Conservation (phyloP, 345 rosid species). For the Sisymbrium altissimum region DNA sequence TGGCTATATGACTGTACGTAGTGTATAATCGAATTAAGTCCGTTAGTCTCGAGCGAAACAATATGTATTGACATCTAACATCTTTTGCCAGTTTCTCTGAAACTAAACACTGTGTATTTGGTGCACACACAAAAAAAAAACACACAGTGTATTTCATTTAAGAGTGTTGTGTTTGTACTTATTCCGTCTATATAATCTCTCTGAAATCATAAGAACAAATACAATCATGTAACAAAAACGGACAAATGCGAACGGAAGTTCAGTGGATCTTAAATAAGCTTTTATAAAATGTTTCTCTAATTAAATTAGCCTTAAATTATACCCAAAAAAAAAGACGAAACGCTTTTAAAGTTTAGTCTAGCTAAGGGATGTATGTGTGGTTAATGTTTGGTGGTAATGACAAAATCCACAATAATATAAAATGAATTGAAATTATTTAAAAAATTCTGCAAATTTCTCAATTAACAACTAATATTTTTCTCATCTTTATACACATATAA, state of each 20-base stretch:
- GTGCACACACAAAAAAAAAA: too few relatives aligned
- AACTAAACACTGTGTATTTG: too few relatives aligned
- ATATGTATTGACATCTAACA: too few relatives aligned
- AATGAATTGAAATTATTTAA: background rate
- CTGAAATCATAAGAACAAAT: background rate
- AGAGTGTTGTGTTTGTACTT: background rate
- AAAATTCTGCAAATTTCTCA: background rate
- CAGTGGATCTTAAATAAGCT: background rate
- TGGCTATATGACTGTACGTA: background rate
- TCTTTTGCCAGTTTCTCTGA: too few relatives aligned
- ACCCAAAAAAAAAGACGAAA: background rate
- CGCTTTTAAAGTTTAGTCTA: background rate
- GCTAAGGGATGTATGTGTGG: slow-evolving; percentile 3
- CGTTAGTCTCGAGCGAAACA: background rate
- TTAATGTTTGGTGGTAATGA: slow-evolving; percentile 22
- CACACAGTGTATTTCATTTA: background rate
- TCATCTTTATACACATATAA: background rate
- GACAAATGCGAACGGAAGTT: background rate
- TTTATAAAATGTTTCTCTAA: background rate
- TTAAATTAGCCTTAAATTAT: too few relatives aligned
- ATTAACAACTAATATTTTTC: background rate
- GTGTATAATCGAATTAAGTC: background rate
- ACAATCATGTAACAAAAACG: background rate
- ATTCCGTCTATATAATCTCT: background rate
- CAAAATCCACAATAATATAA: slow-evolving; percentile 12